These are phyloP conservation scores for Silene latifolia DNA, from an alignment of 148 eudicot species.

Conservation along the genomic window DNA sequence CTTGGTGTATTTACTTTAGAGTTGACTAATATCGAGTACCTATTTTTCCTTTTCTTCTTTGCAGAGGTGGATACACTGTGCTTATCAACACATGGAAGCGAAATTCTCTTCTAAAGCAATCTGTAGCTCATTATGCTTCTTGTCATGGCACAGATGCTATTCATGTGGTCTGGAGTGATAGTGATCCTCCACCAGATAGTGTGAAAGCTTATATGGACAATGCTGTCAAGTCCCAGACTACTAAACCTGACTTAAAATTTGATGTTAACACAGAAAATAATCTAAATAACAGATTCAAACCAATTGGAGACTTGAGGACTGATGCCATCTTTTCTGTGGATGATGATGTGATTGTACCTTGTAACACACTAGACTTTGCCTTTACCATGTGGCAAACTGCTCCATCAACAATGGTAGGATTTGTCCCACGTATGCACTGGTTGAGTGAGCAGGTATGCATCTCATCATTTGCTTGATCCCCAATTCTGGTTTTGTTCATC, in stretches of 20 bases:
- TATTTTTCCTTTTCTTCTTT: constrained; percentile 6
- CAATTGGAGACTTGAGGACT: constrained; percentile 47
- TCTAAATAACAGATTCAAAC: constrained; percentile 70
- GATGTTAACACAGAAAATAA: constrained; percentile 61
- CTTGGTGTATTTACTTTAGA: background rate
- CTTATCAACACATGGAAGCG: constrained; percentile 81
- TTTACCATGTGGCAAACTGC: constrained; percentile 77
- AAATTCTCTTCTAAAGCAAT: constrained; percentile 63
- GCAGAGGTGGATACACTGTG: constrained; percentile 67
- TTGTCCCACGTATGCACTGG: constrained; percentile 78
- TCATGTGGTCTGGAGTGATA: constrained; percentile 81
- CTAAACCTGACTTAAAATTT: constrained; percentile 54
- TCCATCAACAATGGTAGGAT: constrained; percentile 74
- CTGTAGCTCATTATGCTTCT: constrained; percentile 72
- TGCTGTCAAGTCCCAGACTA: constrained; percentile 44
- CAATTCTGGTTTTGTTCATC: background rate
- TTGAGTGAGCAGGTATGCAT: constrained; percentile 47
- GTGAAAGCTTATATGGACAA: constrained; percentile 43
- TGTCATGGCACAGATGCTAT: constrained; percentile 67
- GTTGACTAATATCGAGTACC: background rate
- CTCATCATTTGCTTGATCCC: background rate
- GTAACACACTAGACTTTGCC: constrained; percentile 60
- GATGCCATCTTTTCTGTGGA: constrained; percentile 75
- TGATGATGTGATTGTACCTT: constrained; percentile 75
- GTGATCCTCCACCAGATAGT: constrained; percentile 50